Percentiles rank a stretch among this genome's conserved stretches.
phyloP scores from a whole-genome alignment of 2,329 filamentous ascomycete genomes.

The Zasmidium citrigriseum region DNA sequence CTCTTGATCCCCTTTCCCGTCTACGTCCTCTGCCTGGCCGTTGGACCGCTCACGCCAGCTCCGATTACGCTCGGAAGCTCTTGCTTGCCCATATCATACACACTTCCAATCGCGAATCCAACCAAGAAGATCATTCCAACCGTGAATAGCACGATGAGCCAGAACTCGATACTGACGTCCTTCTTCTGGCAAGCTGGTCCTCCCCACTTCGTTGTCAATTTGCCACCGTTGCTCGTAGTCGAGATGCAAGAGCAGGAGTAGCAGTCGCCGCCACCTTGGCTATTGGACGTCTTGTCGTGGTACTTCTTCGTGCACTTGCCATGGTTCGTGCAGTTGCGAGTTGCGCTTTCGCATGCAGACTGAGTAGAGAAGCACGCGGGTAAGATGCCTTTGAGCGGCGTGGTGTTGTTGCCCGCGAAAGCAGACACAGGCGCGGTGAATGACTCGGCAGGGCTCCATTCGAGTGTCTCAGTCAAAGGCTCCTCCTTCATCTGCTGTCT shows the following conservation, averaged over 20 bases:
- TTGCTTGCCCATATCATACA: conserved; percentile 82
- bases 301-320: conserved; percentile 74
- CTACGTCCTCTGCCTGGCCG: conserved; percentile 49
- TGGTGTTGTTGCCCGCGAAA: conserved; percentile 39
- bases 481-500: conserved; percentile 25
- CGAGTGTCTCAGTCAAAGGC: conserved; percentile 16
- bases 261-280: conserved; percentile 54
- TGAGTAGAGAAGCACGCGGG: conserved; percentile 74
- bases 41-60: conserved; percentile 80
- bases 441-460: conserved; percentile 28
- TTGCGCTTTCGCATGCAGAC: conserved; percentile 68
- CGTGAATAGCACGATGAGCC: conserved; percentile 76
- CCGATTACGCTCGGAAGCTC: conserved; percentile 91
- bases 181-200: conserved; percentile 87
- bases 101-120: conserved; percentile 70
- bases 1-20: background rate
- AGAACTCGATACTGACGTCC: conserved; percentile 86
- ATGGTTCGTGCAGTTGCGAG: conserved; percentile 79
- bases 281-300: conserved; percentile 36
- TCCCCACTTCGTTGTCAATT: conserved; percentile 74
- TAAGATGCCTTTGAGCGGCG: conserved; percentile 54
- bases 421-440: conserved; percentile 34
- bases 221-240: conserved; percentile 54
- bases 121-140: conserved; percentile 69
- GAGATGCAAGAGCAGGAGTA: conserved; percentile 76